These are phyloP conservation scores for Cyclostephanos invisitatus DNA, from an alignment of 108 stramenopile genomes.

Conservation along the genomic window DNA sequence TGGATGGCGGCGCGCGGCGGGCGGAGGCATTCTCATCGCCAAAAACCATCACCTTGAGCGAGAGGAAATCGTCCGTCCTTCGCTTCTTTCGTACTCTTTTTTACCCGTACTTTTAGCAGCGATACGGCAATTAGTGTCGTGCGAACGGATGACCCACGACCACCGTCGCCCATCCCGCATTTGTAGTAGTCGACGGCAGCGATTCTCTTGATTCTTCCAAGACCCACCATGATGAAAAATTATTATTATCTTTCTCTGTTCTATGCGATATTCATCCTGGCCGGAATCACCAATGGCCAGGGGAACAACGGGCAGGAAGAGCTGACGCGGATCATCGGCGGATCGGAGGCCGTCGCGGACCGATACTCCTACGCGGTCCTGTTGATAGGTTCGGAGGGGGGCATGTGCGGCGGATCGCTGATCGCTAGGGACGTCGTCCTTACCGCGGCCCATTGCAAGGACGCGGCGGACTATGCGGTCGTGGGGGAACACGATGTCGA, in stretches of 20 bases:
- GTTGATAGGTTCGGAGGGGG: slow-evolving; percentile 1
- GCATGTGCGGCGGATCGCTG: slow-evolving; percentile 30
- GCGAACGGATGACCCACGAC: too few relatives aligned
- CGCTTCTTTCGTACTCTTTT: too few relatives aligned
- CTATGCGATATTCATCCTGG: neutral
- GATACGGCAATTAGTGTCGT: too few relatives aligned
- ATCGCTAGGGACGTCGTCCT: slow-evolving; percentile 38
- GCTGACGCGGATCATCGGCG: slow-evolving; percentile 35
- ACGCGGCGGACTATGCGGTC: neutral
- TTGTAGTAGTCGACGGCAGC: too few relatives aligned
- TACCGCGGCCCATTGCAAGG: slow-evolving; percentile 38
- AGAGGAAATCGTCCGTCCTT: too few relatives aligned
- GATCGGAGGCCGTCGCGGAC: slow-evolving; percentile 22
- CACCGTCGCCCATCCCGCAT: too few relatives aligned
- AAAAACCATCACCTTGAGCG: too few relatives aligned
- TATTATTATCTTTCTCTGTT: neutral
- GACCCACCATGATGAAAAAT: neutral
- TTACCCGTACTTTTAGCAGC: too few relatives aligned
- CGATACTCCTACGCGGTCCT: slow-evolving; percentile 37
- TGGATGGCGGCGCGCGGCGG: too few relatives aligned
- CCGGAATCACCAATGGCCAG: neutral
- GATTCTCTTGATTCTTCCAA: too few relatives aligned
- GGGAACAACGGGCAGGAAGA: neutral
- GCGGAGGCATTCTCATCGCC: too few relatives aligned
- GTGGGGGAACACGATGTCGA: slow-evolving; percentile 28